Evolutionary conservation across 306 rosid genomes (phyloP).

Genomic region (Cucurbita maxima): DNA sequence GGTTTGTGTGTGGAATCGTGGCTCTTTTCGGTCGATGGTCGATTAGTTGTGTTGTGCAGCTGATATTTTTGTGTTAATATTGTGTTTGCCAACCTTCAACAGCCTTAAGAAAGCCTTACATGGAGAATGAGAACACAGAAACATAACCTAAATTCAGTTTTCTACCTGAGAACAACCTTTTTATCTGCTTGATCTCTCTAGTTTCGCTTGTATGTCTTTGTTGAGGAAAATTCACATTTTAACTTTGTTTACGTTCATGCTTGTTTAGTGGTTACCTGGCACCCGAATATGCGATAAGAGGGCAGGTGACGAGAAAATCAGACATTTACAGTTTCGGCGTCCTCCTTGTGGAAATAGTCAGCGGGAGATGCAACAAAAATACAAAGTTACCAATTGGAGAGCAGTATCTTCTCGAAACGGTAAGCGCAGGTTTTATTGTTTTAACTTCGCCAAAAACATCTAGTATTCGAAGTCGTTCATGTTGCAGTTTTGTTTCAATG

Average conservation of each 20-base stretch:
- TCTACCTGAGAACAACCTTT: not conserved
- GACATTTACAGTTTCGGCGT: conserved; percentile 90
- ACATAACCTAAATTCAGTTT: not conserved
- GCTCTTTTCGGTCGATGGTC: not conserved
- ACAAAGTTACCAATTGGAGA: conserved; percentile 50
- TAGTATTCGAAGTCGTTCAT: not conserved
- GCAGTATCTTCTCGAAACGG: conserved; percentile 81
- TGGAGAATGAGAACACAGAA: not conserved
- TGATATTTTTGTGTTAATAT: not conserved
- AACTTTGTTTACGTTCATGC: not conserved
- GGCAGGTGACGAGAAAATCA: conserved; percentile 70
- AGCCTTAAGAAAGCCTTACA: not conserved
- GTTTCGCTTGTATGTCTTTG: not conserved
- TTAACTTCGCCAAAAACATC: not conserved
- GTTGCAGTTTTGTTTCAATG: not conserved
- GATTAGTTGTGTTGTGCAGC: not conserved
- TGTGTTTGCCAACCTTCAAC: not conserved
- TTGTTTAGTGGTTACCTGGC: conserved; percentile 82
- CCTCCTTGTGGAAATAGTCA: conserved; percentile 70
- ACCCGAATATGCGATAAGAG: conserved; percentile 88
- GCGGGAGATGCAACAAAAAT: conserved; percentile 77
- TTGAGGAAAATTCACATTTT: not conserved
- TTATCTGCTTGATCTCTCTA: not conserved
- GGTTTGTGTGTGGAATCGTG: not conserved
- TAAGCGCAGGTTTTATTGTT: conserved; percentile 14